Evolutionary conservation across 1,139 yeast species (phyloP), one percentile per base, ranked within the genome.

Genomic region (Blastobotrys persicus): DNA sequence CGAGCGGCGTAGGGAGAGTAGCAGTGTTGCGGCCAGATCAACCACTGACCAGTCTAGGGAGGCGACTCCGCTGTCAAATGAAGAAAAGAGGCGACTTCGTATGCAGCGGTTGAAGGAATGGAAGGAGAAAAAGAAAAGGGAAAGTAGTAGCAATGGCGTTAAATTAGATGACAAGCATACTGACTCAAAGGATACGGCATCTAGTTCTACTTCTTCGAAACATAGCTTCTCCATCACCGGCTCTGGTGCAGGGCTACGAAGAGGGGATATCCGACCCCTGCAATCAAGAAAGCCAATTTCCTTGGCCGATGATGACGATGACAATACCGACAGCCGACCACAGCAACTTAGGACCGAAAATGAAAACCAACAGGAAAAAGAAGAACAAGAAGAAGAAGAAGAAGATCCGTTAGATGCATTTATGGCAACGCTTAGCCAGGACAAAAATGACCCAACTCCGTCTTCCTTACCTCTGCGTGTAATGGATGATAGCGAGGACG

Each of bases 401-500:
- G 66, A 55, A 4, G 75, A 69, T 45, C 70, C 75, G 4, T 53
- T 74, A 41, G 77, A 73, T 48, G 65, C 65, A 12, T 73, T 62
- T 50, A 67, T 73, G 69, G 57, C 60, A 4, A 53, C 59, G 1
- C 53, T 68, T 46, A 55, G 51, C 1, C 53, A 47, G 16, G 19
- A 44, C 1, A 45, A 45, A 9, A 47, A 40, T 4, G 44, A 47
- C 4, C 46, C 47, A 1, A 28, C 52, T 3, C 52, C 45, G 4
- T 48, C 49, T 18, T 17, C 41, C 12, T 47, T 55, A 34, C 59
- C 61, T 0, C 52, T 57, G 13, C 46, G 51, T 14, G 59, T 58
- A 2, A 52, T 56, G 53, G 49, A 53, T 16, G 63, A 58, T 2
- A 64, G 61, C 7, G 66, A 56, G 12, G 64, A 55, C 28, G 64